Evolutionary conservation across 2,329 filamentous ascomycete genomes (phyloP).

Genomic region (Stagonosporopsis tanaceti): DNA sequence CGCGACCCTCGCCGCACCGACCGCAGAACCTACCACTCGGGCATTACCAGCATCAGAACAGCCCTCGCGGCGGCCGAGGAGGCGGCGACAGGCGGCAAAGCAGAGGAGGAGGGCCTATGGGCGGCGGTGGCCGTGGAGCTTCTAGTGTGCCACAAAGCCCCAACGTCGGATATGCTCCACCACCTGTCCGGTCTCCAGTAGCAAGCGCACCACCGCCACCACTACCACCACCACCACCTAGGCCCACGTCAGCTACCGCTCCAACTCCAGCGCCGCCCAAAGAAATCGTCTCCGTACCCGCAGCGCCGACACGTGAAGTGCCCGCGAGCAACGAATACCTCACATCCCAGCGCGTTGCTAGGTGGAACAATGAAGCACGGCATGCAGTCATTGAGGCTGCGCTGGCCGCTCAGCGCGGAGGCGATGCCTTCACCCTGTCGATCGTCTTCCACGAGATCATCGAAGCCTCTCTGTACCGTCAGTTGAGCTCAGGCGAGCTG

Average conservation of each 20-base stretch:
- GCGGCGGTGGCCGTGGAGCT: conserved; percentile 34
- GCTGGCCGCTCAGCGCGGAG: conserved; percentile 68
- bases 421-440: conserved; percentile 73
- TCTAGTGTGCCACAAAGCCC: conserved; percentile 44
- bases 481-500: conserved; percentile 72
- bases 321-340: conserved; percentile 77
- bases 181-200: conserved; percentile 44
- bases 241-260: conserved; percentile 30
- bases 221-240: conserved; percentile 24
- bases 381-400: conserved; percentile 72
- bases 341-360: conserved; percentile 71
- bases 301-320: conserved; percentile 25
- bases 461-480: conserved; percentile 74
- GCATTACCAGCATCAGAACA: conserved; percentile 55
- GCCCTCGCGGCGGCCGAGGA: conserved; percentile 40
- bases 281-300: conserved; percentile 46
- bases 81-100: conserved; percentile 29
- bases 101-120: conserved; percentile 33
- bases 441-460: conserved; percentile 86
- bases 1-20: conserved; percentile 60
- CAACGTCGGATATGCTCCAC: conserved; percentile 37
- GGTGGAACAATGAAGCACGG: conserved; percentile 74
- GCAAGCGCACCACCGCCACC: conserved; percentile 27
- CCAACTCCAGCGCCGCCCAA: conserved; percentile 28
- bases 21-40: conserved; percentile 61